These are phyloP conservation scores for Ceratobasidium sp. DNA, from an alignment of 1,284 basidiomycete genomes.

Conservation along the genomic window DNA sequence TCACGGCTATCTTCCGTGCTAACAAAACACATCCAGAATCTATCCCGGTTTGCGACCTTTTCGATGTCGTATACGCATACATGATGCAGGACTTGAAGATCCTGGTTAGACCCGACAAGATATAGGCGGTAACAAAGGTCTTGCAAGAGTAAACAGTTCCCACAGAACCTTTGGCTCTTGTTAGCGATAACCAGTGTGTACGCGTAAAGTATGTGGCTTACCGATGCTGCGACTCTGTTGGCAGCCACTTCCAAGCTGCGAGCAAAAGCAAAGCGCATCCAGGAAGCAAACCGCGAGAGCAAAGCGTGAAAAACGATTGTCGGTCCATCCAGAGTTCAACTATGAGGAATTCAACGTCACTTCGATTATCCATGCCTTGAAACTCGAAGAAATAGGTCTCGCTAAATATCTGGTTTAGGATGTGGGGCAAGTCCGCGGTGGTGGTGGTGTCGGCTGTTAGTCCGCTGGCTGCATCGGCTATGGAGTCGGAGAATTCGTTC, in stretches of 20 bases:
- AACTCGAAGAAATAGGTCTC: not conserved
- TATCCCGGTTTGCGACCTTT: not conserved
- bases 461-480: not conserved
- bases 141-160: not conserved
- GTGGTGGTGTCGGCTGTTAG: too few species aligned
- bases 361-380: not conserved
- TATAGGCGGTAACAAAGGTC: conserved; percentile 3
- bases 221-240: not conserved
- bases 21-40: not conserved
- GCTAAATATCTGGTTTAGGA: not conserved
- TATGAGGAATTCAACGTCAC: not conserved
- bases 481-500: not conserved
- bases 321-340: not conserved
- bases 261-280: not conserved
- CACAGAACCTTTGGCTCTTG: not conserved
- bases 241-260: conserved; percentile 4
- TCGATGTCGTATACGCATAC: not conserved
- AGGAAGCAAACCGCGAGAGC: not conserved
- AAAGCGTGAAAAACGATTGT: not conserved
- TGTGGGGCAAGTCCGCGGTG: not conserved
- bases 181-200: not conserved
- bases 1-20: not conserved
- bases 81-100: not conserved
- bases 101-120: not conserved
- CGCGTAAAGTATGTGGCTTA: not conserved